These are phyloP conservation scores for Tremellales sp. DNA, from an alignment of 1,284 basidiomycete genomes.

Conservation along the genomic window DNA sequence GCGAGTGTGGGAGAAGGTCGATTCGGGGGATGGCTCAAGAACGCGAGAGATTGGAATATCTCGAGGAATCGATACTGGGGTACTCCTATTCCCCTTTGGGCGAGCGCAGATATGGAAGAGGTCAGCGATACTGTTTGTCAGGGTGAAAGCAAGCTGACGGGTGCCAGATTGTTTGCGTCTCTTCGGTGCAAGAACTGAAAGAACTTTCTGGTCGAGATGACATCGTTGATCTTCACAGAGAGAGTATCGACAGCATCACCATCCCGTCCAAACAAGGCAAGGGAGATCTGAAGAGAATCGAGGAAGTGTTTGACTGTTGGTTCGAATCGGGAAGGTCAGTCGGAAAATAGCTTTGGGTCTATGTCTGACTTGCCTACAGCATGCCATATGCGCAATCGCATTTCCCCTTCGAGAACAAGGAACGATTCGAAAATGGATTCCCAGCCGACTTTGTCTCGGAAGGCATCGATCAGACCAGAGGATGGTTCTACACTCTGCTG, in stretches of 20 bases:
- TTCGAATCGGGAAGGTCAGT: constrained; percentile 94
- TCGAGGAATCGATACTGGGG: constrained; percentile 99
- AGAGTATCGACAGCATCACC: constrained; percentile 92
- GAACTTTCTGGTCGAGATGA: constrained; percentile 76
- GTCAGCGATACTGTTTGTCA: constrained; percentile 46
- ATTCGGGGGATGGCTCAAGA: constrained; percentile 96
- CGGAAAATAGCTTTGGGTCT: background rate
- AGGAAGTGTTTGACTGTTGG: constrained; percentile 99
- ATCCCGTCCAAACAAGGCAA: constrained; percentile 92
- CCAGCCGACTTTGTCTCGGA: constrained; percentile 99
- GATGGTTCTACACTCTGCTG: constrained; percentile 99
- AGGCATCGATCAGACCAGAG: constrained; percentile 92
- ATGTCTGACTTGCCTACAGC: constrained; percentile 50
- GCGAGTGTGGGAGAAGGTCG: constrained; percentile 83
- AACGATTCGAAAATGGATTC: constrained; percentile 68
- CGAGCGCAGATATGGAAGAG: constrained; percentile 88
- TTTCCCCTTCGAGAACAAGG: constrained; percentile 94
- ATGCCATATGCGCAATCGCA: constrained; percentile 99
- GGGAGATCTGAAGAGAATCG: constrained; percentile 80
- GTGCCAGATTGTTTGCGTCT: constrained; percentile 72
- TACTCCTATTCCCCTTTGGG: constrained; percentile 96
- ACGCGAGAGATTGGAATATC: constrained; percentile 98
- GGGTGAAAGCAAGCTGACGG: background rate
- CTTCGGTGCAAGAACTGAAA: constrained; percentile 86
- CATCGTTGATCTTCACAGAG: constrained; percentile 90